Evolutionary conservation across 148 eudicot species (phyloP).

Genomic region (Vaccinium macrocarpon): DNA sequence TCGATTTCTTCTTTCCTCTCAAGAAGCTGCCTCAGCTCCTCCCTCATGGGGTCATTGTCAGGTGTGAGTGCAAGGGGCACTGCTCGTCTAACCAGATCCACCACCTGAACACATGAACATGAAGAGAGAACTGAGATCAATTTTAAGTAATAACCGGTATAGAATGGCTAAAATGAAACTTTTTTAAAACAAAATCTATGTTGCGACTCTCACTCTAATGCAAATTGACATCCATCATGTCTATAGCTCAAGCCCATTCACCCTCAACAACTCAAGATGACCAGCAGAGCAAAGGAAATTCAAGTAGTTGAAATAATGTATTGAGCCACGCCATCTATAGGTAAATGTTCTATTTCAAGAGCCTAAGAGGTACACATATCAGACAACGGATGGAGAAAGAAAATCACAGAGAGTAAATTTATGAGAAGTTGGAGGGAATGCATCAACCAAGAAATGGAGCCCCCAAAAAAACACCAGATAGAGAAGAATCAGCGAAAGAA

Average conservation of each 20-base stretch:
- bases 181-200: too few relatives aligned
- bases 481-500: background rate
- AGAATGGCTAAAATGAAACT: background rate
- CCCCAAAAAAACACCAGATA: background rate
- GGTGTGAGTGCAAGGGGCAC: constrained; percentile 84
- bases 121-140: background rate
- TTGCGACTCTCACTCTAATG: background rate
- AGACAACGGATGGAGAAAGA: background rate
- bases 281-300: background rate
- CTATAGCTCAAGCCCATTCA: background rate
- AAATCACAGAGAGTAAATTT: background rate
- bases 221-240: background rate
- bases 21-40: constrained; percentile 60
- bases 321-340: background rate
- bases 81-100: constrained; percentile 79
- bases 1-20: constrained; percentile 71
- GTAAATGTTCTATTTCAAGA: background rate
- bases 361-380: constrained; percentile 8
- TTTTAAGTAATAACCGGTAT: background rate
- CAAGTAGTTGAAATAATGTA: background rate
- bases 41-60: constrained; percentile 77
- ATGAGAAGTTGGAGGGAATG: background rate
- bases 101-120: constrained; percentile 46
- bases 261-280: background rate
- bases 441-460: background rate